These are phyloP conservation scores for Pisolithus microcarpus DNA, from an alignment of 768 basidiomycete genomes.

Conservation along the genomic window DNA sequence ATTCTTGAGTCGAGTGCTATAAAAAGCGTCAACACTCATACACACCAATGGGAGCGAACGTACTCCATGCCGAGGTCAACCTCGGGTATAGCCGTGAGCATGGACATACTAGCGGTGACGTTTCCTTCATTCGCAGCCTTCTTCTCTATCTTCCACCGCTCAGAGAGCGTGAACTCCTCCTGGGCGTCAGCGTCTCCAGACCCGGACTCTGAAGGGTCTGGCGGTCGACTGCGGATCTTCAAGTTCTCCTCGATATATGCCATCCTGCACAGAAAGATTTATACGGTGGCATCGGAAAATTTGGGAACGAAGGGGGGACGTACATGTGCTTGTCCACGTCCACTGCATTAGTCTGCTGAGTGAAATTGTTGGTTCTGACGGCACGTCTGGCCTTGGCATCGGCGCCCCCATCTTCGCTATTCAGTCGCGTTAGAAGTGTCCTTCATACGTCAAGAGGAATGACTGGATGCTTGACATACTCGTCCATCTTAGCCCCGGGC, in stretches of 20 bases:
- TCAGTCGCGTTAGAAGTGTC: not conserved
- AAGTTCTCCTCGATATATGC: constrained; percentile 95
- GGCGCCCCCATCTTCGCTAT: constrained; percentile 56
- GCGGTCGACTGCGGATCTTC: constrained; percentile 56
- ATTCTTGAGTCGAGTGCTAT: constrained; percentile 81
- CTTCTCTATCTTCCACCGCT: constrained; percentile 55
- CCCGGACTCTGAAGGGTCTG: constrained; percentile 40
- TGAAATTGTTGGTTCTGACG: constrained; percentile 88
- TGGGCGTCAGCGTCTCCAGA: constrained; percentile 56
- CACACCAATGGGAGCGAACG: constrained; percentile 28
- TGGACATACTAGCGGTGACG: constrained; percentile 86
- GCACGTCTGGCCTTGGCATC: constrained; percentile 66
- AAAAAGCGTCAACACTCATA: not conserved
- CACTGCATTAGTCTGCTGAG: constrained; percentile 90
- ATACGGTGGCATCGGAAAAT: not conserved
- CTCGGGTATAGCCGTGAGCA: constrained; percentile 97
- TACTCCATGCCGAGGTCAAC: constrained; percentile 99
- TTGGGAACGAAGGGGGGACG: not conserved
- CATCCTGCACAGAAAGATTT: constrained; percentile 55
- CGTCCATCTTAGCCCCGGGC: constrained; percentile 37
- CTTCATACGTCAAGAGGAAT: too few species aligned
- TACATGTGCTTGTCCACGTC: constrained; percentile 99
- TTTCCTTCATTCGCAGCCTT: constrained; percentile 74
- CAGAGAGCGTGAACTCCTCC: constrained; percentile 70
- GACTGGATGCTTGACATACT: constrained; percentile 45